Percentiles rank a stretch among this genome's conserved stretches.
Evolutionary conservation across 1,139 yeast genomes (phyloP).

Genomic region (Suhomyces ambrosiae): DNA sequence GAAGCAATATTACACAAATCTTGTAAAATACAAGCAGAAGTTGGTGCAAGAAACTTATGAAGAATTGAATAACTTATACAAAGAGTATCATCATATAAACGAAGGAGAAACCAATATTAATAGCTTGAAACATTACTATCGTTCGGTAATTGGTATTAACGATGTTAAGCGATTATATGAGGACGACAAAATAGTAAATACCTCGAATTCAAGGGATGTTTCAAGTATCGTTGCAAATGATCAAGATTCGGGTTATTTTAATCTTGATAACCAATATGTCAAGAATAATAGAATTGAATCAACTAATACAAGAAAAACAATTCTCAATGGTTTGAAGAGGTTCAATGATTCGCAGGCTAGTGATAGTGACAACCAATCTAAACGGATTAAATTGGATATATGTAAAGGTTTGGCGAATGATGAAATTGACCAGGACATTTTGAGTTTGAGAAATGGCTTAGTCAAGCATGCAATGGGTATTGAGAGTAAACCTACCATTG

Average conservation of each 20-base stretch:
- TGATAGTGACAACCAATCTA: constrained; percentile 3
- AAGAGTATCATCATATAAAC: constrained; percentile 28
- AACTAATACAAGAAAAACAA: constrained; percentile 27
- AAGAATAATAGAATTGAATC: constrained; percentile 39
- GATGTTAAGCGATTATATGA: constrained; percentile 18
- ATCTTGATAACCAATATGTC: constrained; percentile 25
- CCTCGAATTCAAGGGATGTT: constrained; percentile 11
- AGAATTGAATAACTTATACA: constrained; percentile 29
- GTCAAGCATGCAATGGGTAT: constrained; percentile 11
- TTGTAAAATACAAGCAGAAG: constrained; percentile 27
- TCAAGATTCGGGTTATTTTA: constrained; percentile 31
- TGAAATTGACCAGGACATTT: constrained; percentile 31
- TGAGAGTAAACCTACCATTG: constrained; percentile 10
- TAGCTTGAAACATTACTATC: constrained; percentile 33
- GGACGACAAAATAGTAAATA: constrained; percentile 9
- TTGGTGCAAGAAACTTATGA: constrained; percentile 27
- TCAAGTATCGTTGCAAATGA: constrained; percentile 16
- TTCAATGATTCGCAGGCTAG: constrained; percentile 12
- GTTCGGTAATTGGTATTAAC: constrained; percentile 28
- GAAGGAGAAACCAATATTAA: constrained; percentile 15
- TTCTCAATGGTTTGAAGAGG: constrained; percentile 14
- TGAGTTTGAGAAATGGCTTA: constrained; percentile 5
- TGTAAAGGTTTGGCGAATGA: constrained; percentile 27
- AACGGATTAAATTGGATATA: constrained; percentile 18
- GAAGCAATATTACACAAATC: constrained; percentile 33